Conservation (phyloP, 257 asterid genomes). For the Solanum sejunctum region DNA sequence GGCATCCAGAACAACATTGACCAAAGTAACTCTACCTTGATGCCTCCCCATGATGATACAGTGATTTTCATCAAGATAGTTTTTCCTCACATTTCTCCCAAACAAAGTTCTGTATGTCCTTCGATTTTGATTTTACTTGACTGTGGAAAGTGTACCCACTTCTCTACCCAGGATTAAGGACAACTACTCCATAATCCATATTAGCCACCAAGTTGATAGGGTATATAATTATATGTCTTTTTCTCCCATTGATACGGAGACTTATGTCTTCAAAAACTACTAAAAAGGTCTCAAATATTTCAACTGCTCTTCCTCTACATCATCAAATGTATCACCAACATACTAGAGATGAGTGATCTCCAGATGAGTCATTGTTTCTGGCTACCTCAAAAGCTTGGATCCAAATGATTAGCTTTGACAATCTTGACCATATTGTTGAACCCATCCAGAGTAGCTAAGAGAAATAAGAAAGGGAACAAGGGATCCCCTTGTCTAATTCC, state of each 20-base stretch:
- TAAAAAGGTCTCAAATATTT: neutral
- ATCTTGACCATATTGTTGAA: neutral
- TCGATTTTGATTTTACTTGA: neutral
- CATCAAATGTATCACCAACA: neutral
- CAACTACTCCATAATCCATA: neutral
- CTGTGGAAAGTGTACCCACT: neutral
- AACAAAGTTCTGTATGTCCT: neutral
- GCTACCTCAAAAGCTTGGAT: neutral
- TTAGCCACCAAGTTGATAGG: neutral
- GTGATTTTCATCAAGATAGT: neutral
- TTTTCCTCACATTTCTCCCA: neutral
- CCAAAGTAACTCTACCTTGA: neutral
- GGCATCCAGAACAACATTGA: neutral
- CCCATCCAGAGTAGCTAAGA: neutral
- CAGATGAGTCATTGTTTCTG: too few species aligned
- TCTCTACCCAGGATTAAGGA: neutral
- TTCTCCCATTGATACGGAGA: neutral
- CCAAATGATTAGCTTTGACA: neutral
- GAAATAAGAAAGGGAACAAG: neutral
- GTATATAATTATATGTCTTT: neutral
- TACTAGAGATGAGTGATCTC: neutral
- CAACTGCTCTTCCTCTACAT: neutral
- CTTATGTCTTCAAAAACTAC: neutral
- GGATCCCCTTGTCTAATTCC: neutral
- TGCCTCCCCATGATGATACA: neutral